A percentile compares a stretch with the other conserved stretches of the same genome.
Evolutionary conservation across 1,284 basidiomycete species (phyloP).

Genomic region (Naganishia liquefaciens): DNA sequence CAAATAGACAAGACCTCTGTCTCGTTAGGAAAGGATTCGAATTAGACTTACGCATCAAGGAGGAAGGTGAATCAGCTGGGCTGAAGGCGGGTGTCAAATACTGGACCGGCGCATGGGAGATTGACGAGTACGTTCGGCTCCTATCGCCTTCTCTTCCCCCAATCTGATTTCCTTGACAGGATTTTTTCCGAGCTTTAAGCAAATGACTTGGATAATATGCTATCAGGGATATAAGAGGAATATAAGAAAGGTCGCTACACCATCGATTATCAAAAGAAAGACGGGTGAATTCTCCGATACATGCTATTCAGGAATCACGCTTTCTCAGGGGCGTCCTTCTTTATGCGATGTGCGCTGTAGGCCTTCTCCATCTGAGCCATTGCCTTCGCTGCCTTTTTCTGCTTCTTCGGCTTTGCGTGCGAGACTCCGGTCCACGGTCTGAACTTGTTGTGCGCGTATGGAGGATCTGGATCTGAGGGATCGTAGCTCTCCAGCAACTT

Average conservation of each 20-base stretch:
- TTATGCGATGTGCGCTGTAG: not conserved
- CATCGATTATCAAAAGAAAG: not conserved
- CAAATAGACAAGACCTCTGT: constrained; percentile 67
- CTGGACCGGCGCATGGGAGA: constrained; percentile 92
- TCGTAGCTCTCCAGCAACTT: constrained; percentile 40
- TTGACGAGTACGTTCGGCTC: constrained; percentile 65
- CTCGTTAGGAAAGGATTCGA: constrained; percentile 76
- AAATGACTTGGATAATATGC: not conserved
- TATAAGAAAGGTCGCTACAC: not conserved
- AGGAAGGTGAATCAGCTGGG: constrained; percentile 65
- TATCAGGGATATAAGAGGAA: not conserved
- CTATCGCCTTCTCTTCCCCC: not conserved
- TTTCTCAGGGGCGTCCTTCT: not conserved
- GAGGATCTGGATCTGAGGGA: constrained; percentile 23
- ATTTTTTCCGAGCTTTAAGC: constrained; percentile 22
- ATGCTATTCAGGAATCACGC: too few species aligned
- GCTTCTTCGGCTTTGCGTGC: constrained; percentile 12
- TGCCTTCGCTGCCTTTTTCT: constrained; percentile 14
- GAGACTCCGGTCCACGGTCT: constrained; percentile 6
- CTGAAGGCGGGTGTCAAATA: constrained; percentile 71
- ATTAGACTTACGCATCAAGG: constrained; percentile 70
- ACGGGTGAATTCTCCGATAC: not conserved
- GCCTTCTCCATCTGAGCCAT: constrained; percentile 9
- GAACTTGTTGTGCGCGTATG: constrained; percentile 28
- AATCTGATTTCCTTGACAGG: not conserved